phyloP scores from a whole-genome alignment of 345 rosid genomes.

The Salix purpurea region DNA sequence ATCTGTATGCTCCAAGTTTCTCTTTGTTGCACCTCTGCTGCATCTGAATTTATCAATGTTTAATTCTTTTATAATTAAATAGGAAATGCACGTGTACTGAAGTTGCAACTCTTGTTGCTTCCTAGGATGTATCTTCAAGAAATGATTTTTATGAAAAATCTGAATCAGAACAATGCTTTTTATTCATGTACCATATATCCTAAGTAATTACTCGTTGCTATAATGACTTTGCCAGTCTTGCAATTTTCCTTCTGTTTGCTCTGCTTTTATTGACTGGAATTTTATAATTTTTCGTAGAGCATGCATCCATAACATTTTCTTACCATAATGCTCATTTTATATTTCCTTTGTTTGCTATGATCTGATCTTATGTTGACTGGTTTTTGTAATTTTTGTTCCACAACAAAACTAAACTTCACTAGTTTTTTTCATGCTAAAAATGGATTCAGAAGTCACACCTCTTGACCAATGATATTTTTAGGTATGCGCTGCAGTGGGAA shows the following conservation, averaged over 20 bases:
- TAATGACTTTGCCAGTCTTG: neutral
- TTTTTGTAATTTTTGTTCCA: no score
- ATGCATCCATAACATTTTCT: no score
- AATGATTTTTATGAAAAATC: neutral
- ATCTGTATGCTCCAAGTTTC: neutral
- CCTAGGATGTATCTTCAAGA: neutral
- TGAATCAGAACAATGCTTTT: neutral
- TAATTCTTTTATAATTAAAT: neutral
- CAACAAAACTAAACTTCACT: no score
- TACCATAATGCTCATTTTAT: no score
- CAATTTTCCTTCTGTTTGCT: neutral
- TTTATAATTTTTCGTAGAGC: neutral
- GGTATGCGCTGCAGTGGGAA: slow-evolving; percentile 94
- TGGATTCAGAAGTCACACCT: neutral
- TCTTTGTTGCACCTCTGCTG: neutral
- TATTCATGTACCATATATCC: neutral
- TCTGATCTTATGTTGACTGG: no score
- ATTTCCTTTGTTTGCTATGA: neutral
- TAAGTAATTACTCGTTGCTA: neutral
- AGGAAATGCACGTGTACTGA: neutral
- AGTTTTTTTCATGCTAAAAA: neutral
- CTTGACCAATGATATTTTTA: slow-evolving; percentile 20
- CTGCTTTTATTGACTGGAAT: neutral
- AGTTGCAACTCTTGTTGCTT: neutral
- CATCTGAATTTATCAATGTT: neutral